Conservation (phyloP, 2,329 filamentous ascomycete genomes). For the Calonectria hawksworthii region DNA sequence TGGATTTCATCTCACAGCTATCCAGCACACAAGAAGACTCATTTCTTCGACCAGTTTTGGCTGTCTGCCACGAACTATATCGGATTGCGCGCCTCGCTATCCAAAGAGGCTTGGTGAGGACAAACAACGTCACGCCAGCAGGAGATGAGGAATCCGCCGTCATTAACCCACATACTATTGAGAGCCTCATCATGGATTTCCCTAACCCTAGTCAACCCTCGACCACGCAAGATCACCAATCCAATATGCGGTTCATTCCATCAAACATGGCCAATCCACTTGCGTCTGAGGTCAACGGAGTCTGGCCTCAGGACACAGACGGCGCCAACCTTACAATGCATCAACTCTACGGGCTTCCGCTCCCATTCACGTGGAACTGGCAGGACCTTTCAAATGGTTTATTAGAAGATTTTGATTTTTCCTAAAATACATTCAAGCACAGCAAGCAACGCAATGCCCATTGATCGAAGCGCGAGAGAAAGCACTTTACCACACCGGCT, state of each 20-base stretch:
- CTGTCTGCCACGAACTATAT: conserved; percentile 9
- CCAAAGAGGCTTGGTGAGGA: neutral
- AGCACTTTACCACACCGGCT: conserved; percentile 12
- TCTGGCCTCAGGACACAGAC: neutral
- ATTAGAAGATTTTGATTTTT: conserved; percentile 22
- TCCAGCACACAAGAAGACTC: conserved; percentile 13
- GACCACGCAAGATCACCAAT: too few relatives aligned
- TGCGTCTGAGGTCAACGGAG: neutral
- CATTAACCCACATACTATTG: neutral
- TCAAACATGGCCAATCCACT: neutral
- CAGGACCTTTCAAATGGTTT: conserved; percentile 10
- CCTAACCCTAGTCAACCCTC: neutral
- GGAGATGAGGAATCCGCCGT: neutral
- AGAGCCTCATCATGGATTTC: neutral
- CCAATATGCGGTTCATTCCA: neutral
- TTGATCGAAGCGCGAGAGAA: neutral
- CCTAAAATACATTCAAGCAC: neutral
- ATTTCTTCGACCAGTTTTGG: neutral
- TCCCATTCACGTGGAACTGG: conserved; percentile 24
- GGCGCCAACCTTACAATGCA: neutral
- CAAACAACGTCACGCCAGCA: neutral
- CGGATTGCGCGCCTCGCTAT: conserved; percentile 1
- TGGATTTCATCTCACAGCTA: conserved; percentile 5
- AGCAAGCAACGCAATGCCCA: neutral
- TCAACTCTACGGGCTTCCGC: conserved; percentile 17